phyloP scores from a whole-genome alignment of 1,284 basidiomycete genomes.

The Anthracocystis walkeri region DNA sequence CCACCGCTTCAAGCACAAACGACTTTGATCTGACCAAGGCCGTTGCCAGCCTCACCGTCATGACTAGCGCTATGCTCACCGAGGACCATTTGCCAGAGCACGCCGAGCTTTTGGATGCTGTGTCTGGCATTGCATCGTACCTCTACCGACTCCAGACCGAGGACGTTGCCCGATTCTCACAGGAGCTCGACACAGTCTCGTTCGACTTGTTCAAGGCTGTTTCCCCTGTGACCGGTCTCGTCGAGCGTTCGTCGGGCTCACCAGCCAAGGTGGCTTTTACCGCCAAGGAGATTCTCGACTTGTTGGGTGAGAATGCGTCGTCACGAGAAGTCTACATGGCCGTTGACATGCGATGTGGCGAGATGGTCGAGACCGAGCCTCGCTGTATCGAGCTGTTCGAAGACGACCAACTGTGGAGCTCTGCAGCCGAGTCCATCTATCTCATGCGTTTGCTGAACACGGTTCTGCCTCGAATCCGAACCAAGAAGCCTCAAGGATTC shows the following conservation, averaged over 20 bases:
- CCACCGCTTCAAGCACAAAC: neutral
- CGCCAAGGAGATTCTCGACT: conserved; percentile 34
- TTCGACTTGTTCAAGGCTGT: conserved; percentile 57
- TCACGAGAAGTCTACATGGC: conserved; percentile 63
- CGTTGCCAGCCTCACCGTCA: conserved; percentile 3
- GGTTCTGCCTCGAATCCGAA: conserved; percentile 57
- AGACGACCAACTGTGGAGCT: conserved; percentile 15
- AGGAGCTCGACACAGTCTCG: conserved; percentile 47
- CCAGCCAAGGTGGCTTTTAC: conserved; percentile 13
- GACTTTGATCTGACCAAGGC: conserved; percentile 21
- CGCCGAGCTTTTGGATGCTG: conserved; percentile 14
- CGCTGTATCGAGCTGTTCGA: conserved; percentile 6
- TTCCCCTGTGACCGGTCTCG: conserved; percentile 48
- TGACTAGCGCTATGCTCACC: conserved; percentile 19
- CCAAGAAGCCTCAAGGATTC: conserved; percentile 57
- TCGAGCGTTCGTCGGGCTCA: conserved; percentile 15
- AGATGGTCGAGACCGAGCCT: conserved; percentile 26
- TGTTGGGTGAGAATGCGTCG: conserved; percentile 45
- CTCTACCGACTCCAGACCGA: conserved; percentile 24
- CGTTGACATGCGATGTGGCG: conserved; percentile 52
- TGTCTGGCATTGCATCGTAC: conserved; percentile 26
- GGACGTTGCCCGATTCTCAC: conserved; percentile 22
- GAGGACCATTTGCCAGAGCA: conserved; percentile 8
- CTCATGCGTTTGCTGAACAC: conserved; percentile 40
- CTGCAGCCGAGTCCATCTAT: conserved; percentile 31